Base-by-base conservation (phyloP, 1,284 basidiomycete species). In the Malassezia vespertilionis region DNA sequence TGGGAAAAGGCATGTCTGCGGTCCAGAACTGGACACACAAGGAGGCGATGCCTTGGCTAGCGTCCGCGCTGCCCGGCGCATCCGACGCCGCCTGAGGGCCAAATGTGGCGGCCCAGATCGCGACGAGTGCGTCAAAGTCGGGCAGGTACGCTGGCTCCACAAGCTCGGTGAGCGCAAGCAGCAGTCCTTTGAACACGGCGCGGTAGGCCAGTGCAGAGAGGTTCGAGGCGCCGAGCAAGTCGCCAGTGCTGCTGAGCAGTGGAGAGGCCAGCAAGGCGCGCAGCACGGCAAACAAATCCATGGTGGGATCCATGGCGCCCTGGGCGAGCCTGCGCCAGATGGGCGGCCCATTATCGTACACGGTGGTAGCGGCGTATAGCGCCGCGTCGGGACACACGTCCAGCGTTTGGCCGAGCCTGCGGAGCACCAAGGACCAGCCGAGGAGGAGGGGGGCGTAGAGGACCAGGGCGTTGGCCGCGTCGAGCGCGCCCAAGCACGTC, bases 11-110 rank as follows among this genome's bases (percentile, higher is more conserved):
- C 76, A 79, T 82, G 60, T 86, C 83, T 2, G 74, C 74, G 44
- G 78, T 76, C 84, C 84, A 86, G 65, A 79, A 86, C 63, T 88
- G 84, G 22, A 76, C 75, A 59, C 83, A 85, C 52, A 87, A 80
- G 5, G 75, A 74, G 40, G 76, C 77, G 58, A 86, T 82, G 53
- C 82, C 83, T 33, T 83, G 57, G 28, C 53, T 48, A 20, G 56
- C 53, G 6, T 48, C 27, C 17, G 48, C 53, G 23, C 49, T 53
- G n/a, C n/a, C n/a, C 32, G 57, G 51, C 33, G 56, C 54, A 20
- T 40, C 31, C 18, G 22, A 30, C 11, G 12, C 42, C 18, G 54
- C 58, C 2, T 49, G 77, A n/a, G n/a, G n/a, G 12, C 83, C 82
- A 55, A 86, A 89, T 4, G 88, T 75, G 0, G 81, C 77, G 39